Conservation (phyloP, 345 rosid genomes). For the Trapa bicornis region DNA sequence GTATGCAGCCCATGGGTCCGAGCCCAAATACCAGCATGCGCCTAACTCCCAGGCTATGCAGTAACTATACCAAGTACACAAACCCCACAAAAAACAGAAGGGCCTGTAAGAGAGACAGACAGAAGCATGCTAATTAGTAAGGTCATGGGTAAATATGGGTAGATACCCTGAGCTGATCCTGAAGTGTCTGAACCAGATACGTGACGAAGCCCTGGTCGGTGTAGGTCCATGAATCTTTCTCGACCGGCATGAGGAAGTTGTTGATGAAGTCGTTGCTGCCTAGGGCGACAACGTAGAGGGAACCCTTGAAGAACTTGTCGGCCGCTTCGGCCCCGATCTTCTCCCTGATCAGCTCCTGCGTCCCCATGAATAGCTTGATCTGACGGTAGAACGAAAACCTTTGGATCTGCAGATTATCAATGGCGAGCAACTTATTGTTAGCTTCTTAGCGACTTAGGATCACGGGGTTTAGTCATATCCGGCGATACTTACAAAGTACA, state of each 20-base stretch:
- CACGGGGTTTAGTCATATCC: not conserved
- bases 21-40: slow-evolving; percentile 70
- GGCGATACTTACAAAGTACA: slow-evolving; percentile 51
- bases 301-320: slow-evolving; percentile 51
- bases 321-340: slow-evolving; percentile 44
- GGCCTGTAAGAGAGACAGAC: too few relatives aligned
- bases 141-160: too few relatives aligned
- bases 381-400: slow-evolving; percentile 60
- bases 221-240: slow-evolving; percentile 74
- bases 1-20: slow-evolving; percentile 97
- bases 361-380: slow-evolving; percentile 63
- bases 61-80: slow-evolving; percentile 16
- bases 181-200: slow-evolving; percentile 67
- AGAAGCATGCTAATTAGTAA: not conserved
- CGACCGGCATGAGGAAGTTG: slow-evolving; percentile 86
- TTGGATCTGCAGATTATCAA: slow-evolving; percentile 46
- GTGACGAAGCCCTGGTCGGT: slow-evolving; percentile 49
- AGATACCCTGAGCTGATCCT: slow-evolving; percentile 44
- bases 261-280: slow-evolving; percentile 99
- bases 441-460: not conserved
- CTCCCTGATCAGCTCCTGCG: slow-evolving; percentile 33
- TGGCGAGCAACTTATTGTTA: not conserved
- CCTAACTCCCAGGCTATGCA: slow-evolving; percentile 62
- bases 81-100: too few relatives aligned
- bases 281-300: slow-evolving; percentile 65